phyloP scores from a whole-genome alignment of 129 eudicot genomes.

The Centrapalus pauciflorus region DNA sequence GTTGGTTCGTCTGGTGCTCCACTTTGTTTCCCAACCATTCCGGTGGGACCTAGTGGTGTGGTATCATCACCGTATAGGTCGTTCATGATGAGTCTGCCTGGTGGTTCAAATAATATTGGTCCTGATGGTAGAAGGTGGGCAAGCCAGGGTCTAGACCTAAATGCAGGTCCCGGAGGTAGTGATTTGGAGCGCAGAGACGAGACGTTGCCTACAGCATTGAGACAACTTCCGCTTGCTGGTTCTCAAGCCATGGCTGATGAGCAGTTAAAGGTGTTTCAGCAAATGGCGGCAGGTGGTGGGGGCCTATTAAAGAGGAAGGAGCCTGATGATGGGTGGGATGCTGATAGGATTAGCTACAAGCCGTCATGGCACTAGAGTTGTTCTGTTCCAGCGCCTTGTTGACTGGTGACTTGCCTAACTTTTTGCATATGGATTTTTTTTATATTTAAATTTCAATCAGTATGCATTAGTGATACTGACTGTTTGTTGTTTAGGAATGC shows the following conservation, averaged over 20 bases:
- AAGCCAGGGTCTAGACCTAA: conserved; percentile 72
- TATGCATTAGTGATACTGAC: too few species aligned
- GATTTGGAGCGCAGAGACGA: conserved; percentile 59
- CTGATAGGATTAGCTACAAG: conserved; percentile 53
- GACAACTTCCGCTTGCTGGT: conserved; percentile 49
- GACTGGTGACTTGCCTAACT: conserved; percentile 18
- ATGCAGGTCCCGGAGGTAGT: conserved; percentile 63
- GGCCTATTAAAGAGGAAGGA: conserved; percentile 72
- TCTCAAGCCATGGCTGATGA: conserved; percentile 55
- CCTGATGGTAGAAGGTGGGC: conserved; percentile 59
- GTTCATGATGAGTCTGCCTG: conserved; percentile 51
- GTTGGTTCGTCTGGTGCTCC: conserved; percentile 53
- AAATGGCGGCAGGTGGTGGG: conserved; percentile 34
- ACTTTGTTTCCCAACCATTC: conserved; percentile 42
- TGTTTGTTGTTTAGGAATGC: too few species aligned
- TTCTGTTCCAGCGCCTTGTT: not conserved
- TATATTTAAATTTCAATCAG: too few species aligned
- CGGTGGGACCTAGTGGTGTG: conserved; percentile 44
- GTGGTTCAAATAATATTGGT: conserved; percentile 32
- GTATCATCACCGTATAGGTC: conserved; percentile 56
- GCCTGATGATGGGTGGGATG: conserved; percentile 68
- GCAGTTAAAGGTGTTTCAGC: conserved; percentile 50
- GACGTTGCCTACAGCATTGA: conserved; percentile 31
- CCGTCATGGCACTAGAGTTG: conserved; percentile 58
- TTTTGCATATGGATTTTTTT: too few species aligned